Conservation (phyloP, 495 filamentous ascomycete genomes). For the Cercophora scortea region DNA sequence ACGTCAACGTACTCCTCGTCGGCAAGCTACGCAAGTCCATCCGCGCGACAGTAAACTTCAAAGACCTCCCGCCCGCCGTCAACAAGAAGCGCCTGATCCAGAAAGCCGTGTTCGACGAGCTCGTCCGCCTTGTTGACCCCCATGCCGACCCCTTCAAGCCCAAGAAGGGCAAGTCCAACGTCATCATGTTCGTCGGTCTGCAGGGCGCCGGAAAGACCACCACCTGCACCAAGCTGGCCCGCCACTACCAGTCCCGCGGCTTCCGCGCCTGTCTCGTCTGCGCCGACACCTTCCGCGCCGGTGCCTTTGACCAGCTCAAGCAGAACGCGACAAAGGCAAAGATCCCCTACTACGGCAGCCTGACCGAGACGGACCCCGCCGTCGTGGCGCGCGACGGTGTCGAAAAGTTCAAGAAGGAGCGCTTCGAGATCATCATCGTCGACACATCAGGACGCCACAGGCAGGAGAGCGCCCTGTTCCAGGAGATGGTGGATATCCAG, state of each 20-base stretch:
- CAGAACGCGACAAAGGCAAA: slow-evolving; percentile 98
- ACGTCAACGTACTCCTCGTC: slow-evolving; percentile 95
- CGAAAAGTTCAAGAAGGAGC: slow-evolving; percentile 97
- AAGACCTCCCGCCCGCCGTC: slow-evolving; percentile 74
- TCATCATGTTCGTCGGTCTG: slow-evolving; percentile 98
- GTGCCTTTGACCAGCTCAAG: slow-evolving; percentile 97
- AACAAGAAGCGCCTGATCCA: slow-evolving; percentile 99
- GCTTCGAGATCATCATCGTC: slow-evolving; percentile 97
- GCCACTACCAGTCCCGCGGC: slow-evolving; percentile 89
- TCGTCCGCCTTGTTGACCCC: slow-evolving; percentile 91
- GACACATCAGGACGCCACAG: slow-evolving; percentile 92
- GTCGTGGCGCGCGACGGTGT: slow-evolving; percentile 90
- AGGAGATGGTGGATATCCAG: slow-evolving; percentile 98
- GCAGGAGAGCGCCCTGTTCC: slow-evolving; percentile 91
- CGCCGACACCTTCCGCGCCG: slow-evolving; percentile 96
- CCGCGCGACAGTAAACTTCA: slow-evolving; percentile 82
- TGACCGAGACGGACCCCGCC: slow-evolving; percentile 93
- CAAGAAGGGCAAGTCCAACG: slow-evolving; percentile 90
- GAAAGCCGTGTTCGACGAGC: slow-evolving; percentile 94
- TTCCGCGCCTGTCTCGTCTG: slow-evolving; percentile 95
- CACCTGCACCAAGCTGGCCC: slow-evolving; percentile 92
- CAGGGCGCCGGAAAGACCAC: slow-evolving; percentile 98
- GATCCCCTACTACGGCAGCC: slow-evolving; percentile 94
- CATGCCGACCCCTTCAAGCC: slow-evolving; percentile 94
- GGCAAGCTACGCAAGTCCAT: slow-evolving; percentile 89